Evolutionary conservation across 2,329 filamentous ascomycete species (phyloP).

Genomic region (Aaosphaeria pasadenensis): DNA sequence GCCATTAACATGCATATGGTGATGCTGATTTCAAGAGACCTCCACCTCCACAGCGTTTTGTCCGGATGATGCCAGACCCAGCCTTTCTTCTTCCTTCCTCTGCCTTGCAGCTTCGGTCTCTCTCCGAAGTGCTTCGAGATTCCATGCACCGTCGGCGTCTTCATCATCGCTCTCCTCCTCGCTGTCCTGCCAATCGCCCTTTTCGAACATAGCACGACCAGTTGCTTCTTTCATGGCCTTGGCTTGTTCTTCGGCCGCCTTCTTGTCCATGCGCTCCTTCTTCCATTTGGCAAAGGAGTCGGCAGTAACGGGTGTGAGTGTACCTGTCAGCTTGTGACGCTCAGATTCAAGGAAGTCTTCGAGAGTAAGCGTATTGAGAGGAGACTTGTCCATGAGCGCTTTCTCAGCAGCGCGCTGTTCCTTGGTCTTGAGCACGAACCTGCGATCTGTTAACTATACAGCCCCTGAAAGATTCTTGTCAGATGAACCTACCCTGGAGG

Average conservation of each 20-base stretch:
- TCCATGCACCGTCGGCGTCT: conserved; percentile 64
- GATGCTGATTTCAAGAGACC: not conserved
- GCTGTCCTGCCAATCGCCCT: conserved; percentile 79
- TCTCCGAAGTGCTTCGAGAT: conserved; percentile 74
- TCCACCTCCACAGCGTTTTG: not conserved
- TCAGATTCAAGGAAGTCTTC: conserved; percentile 98
- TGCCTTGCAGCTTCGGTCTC: conserved; percentile 78
- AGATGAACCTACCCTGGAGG: conserved; percentile 75
- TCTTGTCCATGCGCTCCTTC: conserved; percentile 90
- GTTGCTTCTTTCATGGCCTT: conserved; percentile 92
- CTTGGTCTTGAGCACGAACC: conserved; percentile 95
- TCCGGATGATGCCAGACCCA: conserved; percentile 24
- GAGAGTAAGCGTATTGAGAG: conserved; percentile 87
- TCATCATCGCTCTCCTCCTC: conserved; percentile 65
- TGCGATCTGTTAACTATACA: conserved; percentile 33
- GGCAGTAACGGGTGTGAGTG: conserved; percentile 85
- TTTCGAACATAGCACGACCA: conserved; percentile 91
- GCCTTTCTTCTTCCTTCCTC: conserved; percentile 73
- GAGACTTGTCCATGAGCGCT: conserved; percentile 91
- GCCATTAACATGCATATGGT: too few species aligned
- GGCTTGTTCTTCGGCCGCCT: conserved; percentile 88
- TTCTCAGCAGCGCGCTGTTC: conserved; percentile 95
- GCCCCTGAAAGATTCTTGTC: not conserved
- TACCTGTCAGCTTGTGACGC: conserved; percentile 90
- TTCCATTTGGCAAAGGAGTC: conserved; percentile 98